Evolutionary conservation across 768 basidiomycete species (phyloP).

Genomic region (Flagelloscypha sp.): DNA sequence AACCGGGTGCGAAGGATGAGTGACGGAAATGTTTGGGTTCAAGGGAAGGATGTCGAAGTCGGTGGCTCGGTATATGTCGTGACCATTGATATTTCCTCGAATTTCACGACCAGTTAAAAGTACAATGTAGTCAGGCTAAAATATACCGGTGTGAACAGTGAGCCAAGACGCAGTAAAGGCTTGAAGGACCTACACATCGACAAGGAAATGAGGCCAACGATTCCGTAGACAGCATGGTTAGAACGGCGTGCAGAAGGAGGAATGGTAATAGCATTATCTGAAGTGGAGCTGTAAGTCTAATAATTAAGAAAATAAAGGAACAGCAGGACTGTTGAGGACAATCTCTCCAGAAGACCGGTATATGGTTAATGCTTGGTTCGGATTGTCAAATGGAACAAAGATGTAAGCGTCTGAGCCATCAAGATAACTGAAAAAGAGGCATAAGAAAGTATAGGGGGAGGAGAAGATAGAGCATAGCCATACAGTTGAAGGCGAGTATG

Average conservation of each 20-base stretch:
- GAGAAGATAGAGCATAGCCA: conserved; percentile 16
- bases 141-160: neutral
- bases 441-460: conserved; percentile 6
- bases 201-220: conserved; percentile 69
- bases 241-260: conserved; percentile 51
- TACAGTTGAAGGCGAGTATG: conserved; percentile 72
- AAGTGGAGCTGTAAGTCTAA: conserved; percentile 6
- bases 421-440: conserved; percentile 42
- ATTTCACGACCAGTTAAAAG: conserved; percentile 78
- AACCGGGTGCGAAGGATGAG: conserved; percentile 70
- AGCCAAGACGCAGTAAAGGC: conserved; percentile 1
- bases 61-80: conserved; percentile 83
- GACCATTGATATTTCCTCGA: conserved; percentile 69
- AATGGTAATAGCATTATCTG: conserved; percentile 16
- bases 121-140: conserved; percentile 88
- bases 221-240: conserved; percentile 63
- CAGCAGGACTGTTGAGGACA: conserved; percentile 48
- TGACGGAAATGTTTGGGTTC: conserved; percentile 57
- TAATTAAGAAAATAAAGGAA: conserved; percentile 1
- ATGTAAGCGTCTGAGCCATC: conserved; percentile 71
- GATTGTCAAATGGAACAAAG: conserved; percentile 59
- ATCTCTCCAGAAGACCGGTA: conserved; percentile 71
- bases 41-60: conserved; percentile 90
- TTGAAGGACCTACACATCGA: conserved; percentile 50
- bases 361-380: conserved; percentile 61